These are phyloP conservation scores for Leccinum colubrinum DNA, from an alignment of 1,284 basidiomycete species.

Conservation along the genomic window DNA sequence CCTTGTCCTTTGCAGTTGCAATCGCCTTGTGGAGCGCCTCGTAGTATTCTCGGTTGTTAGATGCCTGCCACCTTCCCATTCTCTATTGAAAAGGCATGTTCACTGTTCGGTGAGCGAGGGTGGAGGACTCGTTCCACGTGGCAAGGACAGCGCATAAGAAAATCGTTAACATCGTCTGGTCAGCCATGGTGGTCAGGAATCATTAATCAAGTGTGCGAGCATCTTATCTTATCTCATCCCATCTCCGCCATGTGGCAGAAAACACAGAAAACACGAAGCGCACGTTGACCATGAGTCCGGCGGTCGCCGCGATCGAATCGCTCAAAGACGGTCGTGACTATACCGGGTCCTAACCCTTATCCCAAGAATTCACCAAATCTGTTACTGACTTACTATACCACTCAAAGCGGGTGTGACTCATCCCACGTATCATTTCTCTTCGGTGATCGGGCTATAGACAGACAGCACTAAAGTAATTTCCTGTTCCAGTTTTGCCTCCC, in stretches of 20 bases:
- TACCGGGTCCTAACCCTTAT: slow-evolving; percentile 80
- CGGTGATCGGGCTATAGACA: slow-evolving; percentile 5
- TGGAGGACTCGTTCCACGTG: slow-evolving; percentile 27
- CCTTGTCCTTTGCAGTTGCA: slow-evolving; percentile 44
- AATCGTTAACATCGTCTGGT: slow-evolving; percentile 38
- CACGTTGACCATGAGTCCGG: slow-evolving; percentile 78
- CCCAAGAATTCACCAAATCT: slow-evolving; percentile 68
- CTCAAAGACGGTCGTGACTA: slow-evolving; percentile 95
- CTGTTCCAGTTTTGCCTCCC: slow-evolving; percentile 35
- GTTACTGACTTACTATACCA: slow-evolving; percentile 44
- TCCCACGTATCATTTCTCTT: not conserved
- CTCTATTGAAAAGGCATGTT: slow-evolving; percentile 33
- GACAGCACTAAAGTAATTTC: slow-evolving; percentile 25
- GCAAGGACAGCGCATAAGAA: slow-evolving; percentile 50
- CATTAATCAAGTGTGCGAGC: not conserved
- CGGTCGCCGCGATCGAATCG: slow-evolving; percentile 88
- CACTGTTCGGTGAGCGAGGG: slow-evolving; percentile 14
- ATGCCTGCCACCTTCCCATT: slow-evolving; percentile 2
- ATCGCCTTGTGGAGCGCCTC: slow-evolving; percentile 47
- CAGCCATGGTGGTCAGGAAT: slow-evolving; percentile 30
- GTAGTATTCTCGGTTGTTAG: slow-evolving; percentile 45
- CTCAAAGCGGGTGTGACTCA: slow-evolving; percentile 42
- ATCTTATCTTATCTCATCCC: slow-evolving; percentile 20
- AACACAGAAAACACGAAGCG: slow-evolving; percentile 93
- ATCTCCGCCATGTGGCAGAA: slow-evolving; percentile 74